Percentiles rank a stretch among this genome's conserved stretches.
Conservation (phyloP, 192 early-diverging fungal genomes). For the Entrophospora sp. region DNA sequence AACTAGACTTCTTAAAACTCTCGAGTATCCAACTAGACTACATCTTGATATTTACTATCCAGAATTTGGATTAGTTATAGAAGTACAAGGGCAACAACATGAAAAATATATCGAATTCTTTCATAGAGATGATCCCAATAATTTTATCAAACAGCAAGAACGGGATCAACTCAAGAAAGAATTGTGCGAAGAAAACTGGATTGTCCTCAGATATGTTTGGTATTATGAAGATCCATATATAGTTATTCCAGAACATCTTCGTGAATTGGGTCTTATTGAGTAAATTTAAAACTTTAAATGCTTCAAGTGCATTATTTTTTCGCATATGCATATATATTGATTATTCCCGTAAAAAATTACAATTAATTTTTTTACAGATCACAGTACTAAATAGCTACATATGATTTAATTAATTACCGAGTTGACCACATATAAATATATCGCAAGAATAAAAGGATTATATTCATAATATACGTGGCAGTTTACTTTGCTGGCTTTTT, state of each 20-base stretch:
- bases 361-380: too few species aligned
- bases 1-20: slow-evolving; percentile 6
- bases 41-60: slow-evolving; percentile 6
- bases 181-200: not conserved
- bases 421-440: too few species aligned
- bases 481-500: slow-evolving; percentile 1
- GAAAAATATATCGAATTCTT: slow-evolving; percentile 2
- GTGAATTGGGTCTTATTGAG: not conserved
- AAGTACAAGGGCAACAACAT: slow-evolving; percentile 14
- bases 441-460: too few species aligned
- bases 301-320: too few species aligned
- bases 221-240: slow-evolving; percentile 1
- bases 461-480: slow-evolving; percentile 1
- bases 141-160: not conserved
- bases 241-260: slow-evolving; percentile 2
- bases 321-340: too few species aligned
- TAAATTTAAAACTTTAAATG: slow-evolving; percentile 1
- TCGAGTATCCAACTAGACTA: not conserved
- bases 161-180: slow-evolving; percentile 8
- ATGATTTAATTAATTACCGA: too few species aligned
- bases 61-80: slow-evolving; percentile 3
- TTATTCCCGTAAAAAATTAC: too few species aligned
- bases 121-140: not conserved
- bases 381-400: too few species aligned
- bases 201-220: not conserved